Evolutionary conservation across 306 rosid species (phyloP).

Genomic region (Cyclanthera cordifolia): DNA sequence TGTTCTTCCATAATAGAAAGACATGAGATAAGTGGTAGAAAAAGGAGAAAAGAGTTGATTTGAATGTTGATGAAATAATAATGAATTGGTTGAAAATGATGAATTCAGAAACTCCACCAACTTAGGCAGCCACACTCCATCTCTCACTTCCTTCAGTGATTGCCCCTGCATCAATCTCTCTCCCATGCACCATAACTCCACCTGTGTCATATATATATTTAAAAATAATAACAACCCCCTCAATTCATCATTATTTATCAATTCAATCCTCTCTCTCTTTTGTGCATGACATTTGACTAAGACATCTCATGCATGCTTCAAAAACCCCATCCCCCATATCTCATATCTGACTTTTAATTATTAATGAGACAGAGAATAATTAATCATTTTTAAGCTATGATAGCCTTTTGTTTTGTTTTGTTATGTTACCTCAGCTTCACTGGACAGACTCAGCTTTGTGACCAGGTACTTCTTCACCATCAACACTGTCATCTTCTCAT

Average conservation of each 20-base stretch:
- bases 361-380: slow-evolving; percentile 4
- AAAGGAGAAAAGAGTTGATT: background rate
- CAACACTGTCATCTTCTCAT: slow-evolving; percentile 49
- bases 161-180: slow-evolving; percentile 32
- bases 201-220: background rate
- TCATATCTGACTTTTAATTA: background rate
- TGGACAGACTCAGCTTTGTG: slow-evolving; percentile 58
- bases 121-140: slow-evolving; percentile 45
- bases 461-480: slow-evolving; percentile 60
- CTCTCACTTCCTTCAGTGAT: slow-evolving; percentile 49
- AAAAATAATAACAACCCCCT: background rate
- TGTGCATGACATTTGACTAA: background rate
- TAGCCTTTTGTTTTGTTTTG: background rate
- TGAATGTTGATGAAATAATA: background rate
- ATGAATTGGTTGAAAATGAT: slow-evolving; percentile 14
- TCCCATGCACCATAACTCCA: slow-evolving; percentile 54
- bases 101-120: slow-evolving; percentile 26
- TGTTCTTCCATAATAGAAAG: slow-evolving; percentile 32
- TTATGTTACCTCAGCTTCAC: slow-evolving; percentile 41
- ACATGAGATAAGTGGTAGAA: slow-evolving; percentile 27
- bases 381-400: background rate
- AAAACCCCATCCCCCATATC: too few relatives aligned
- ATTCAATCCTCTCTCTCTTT: background rate
- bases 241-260: background rate
- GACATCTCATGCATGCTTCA: slow-evolving; percentile 31